These are phyloP conservation scores for Trametes coccinea DNA, from an alignment of 768 basidiomycete species.

Conservation along the genomic window DNA sequence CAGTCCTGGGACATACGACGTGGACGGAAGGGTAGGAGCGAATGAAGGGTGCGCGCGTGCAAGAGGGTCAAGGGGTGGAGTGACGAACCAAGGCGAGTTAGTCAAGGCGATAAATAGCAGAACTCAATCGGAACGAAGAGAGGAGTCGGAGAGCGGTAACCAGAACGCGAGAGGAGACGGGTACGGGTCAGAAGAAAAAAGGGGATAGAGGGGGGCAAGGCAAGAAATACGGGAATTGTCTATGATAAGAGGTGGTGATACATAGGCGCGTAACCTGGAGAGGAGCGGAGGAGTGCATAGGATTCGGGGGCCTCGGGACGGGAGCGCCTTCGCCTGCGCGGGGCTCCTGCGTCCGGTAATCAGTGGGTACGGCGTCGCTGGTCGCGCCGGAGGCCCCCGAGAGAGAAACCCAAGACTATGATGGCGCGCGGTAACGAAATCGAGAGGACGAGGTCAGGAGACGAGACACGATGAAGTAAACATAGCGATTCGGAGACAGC, in stretches of 20 bases:
- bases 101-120: constrained; percentile 20
- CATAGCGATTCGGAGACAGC: constrained; percentile 21
- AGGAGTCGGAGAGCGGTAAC: not conserved
- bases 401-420: not conserved
- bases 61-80: not conserved
- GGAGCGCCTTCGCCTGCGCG: constrained; percentile 15
- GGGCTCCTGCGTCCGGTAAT: not conserved
- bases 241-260: constrained; percentile 14
- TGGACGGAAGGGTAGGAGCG: not conserved
- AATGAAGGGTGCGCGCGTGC: not conserved
- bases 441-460: not conserved
- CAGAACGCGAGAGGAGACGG: not conserved
- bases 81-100: constrained; percentile 14
- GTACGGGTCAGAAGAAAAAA: not conserved
- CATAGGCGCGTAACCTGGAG: constrained; percentile 5
- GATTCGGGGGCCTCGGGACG: constrained; percentile 3
- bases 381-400: constrained; percentile 8
- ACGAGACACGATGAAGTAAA: constrained; percentile 3
- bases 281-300: constrained; percentile 14
- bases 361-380: constrained; percentile 3
- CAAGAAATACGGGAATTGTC: constrained; percentile 17
- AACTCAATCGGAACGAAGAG: not conserved
- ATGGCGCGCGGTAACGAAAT: constrained; percentile 1
- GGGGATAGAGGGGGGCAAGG: not conserved
- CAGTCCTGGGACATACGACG: not conserved